Evolutionary conservation across 2,329 filamentous ascomycete species (phyloP).

Genomic region (Alternaria brassicae): DNA sequence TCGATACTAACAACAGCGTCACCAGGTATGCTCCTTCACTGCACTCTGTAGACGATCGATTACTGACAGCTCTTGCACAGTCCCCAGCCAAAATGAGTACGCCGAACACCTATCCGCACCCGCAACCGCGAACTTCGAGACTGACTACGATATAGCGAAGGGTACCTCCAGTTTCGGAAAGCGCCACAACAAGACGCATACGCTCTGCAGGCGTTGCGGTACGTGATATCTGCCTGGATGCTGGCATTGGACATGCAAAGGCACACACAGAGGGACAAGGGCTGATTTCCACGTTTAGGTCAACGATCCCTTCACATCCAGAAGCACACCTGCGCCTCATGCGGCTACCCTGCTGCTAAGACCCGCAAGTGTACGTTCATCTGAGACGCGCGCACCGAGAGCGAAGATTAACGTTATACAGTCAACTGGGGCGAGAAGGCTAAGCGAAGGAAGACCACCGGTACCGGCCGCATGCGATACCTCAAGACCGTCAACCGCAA

Average conservation of each 20-base stretch:
- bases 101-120: slow-evolving; percentile 43
- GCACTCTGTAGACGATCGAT: slow-evolving; percentile 7
- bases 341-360: slow-evolving; percentile 98
- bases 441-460: slow-evolving; percentile 99
- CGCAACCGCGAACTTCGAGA: slow-evolving; percentile 42
- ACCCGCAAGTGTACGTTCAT: slow-evolving; percentile 94
- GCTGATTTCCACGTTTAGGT: slow-evolving; percentile 62
- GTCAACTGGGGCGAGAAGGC: slow-evolving; percentile 99
- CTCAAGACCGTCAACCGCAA: slow-evolving; percentile 89
- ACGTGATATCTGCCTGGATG: slow-evolving; percentile 58
- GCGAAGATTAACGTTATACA: slow-evolving; percentile 55
- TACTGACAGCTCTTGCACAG: slow-evolving; percentile 36
- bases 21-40: slow-evolving; percentile 39
- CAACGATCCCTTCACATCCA: slow-evolving; percentile 98
- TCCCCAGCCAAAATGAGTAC: slow-evolving; percentile 67
- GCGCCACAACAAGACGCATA: slow-evolving; percentile 98
- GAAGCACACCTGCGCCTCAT: slow-evolving; percentile 96
- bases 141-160: slow-evolving; percentile 67
- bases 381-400: slow-evolving; percentile 10
- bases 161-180: slow-evolving; percentile 76
- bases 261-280: slow-evolving; percentile 33
- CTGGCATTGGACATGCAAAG: slow-evolving; percentile 14
- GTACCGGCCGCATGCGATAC: slow-evolving; percentile 94
- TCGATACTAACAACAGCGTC: slow-evolving; percentile 49
- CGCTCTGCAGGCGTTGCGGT: slow-evolving; percentile 98